phyloP scores from a whole-genome alignment of 176 grass and related monocot genomes.

The Puccinellia tenuiflora region DNA sequence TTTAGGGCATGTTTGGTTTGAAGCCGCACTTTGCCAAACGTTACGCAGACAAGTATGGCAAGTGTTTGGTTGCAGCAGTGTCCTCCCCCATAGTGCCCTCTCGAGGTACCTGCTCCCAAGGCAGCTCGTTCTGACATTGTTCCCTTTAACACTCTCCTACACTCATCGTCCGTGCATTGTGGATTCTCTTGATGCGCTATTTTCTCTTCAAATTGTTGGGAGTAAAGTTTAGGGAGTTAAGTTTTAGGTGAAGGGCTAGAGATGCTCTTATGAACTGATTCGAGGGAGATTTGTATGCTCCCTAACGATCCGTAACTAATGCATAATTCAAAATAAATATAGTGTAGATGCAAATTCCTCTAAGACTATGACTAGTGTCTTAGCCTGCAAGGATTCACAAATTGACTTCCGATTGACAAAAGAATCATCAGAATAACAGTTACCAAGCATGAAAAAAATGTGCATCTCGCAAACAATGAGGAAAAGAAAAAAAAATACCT shows the following conservation, averaged over 20 bases:
- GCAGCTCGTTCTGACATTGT: too few relatives aligned
- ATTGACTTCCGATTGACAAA: neutral
- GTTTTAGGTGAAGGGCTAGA: neutral
- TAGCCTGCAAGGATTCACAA: neutral
- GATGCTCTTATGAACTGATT: neutral
- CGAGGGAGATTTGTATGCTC: neutral
- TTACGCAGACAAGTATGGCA: too few relatives aligned
- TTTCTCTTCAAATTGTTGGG: too few relatives aligned
- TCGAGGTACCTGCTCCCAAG: too few relatives aligned
- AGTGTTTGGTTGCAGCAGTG: too few relatives aligned
- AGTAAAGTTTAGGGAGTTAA: neutral
- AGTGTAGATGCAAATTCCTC: neutral
- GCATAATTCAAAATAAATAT: neutral
- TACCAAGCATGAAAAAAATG: neutral
- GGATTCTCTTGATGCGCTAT: too few relatives aligned
- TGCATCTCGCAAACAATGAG: neutral
- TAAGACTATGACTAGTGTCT: neutral
- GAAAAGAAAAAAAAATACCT: slow-evolving; percentile 43
- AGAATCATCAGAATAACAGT: neutral
- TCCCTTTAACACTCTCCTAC: too few relatives aligned
- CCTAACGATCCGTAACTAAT: neutral
- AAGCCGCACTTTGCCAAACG: too few relatives aligned
- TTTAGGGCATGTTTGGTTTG: too few relatives aligned
- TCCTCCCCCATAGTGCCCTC: too few relatives aligned
- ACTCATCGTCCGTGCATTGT: too few relatives aligned